Evolutionary conservation across 78 protist species (phyloP).

Genomic region (Protostelium mycophagum): DNA sequence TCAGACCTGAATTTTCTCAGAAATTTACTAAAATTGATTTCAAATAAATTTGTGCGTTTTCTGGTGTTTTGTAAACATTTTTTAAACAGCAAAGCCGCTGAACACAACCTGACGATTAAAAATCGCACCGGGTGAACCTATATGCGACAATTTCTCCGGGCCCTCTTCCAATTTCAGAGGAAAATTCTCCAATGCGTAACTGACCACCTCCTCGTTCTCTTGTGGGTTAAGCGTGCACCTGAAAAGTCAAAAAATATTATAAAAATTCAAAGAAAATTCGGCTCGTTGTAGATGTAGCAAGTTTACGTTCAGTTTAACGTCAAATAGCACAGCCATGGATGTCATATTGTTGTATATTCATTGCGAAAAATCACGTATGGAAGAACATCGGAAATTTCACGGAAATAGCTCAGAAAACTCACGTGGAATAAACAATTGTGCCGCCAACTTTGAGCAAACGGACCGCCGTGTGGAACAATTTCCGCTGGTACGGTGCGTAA

Average conservation of each 20-base stretch:
- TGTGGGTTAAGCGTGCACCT: conserved; percentile 80
- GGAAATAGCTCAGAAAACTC: conserved; percentile 23
- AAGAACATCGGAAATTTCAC: too few species aligned
- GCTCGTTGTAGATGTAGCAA: conserved; percentile 72
- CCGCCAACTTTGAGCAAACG: conserved; percentile 72
- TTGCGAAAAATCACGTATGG: too few species aligned
- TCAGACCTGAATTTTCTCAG: not conserved
- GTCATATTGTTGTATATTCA: too few species aligned
- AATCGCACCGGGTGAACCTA: not conserved
- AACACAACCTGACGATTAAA: too few species aligned
- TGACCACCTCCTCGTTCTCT: conserved; percentile 96
- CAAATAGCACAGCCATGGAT: too few species aligned
- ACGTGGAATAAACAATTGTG: conserved; percentile 51
- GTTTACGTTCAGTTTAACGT: too few species aligned
- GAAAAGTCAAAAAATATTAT: not conserved
- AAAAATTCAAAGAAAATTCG: too few species aligned
- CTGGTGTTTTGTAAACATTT: not conserved
- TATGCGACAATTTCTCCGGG: not conserved
- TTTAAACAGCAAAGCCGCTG: too few species aligned
- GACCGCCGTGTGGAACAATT: conserved; percentile 92
- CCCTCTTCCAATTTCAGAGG: not conserved
- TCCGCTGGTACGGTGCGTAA: conserved; percentile 77
- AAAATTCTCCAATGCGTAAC: conserved; percentile 80
- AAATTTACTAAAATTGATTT: not conserved
- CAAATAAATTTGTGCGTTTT: not conserved